Evolutionary conservation across 2,329 filamentous ascomycete species (phyloP), one percentile per base, ranked within the genome.

Genomic region (Ophiocordyceps polyrhachis-furcata): DNA sequence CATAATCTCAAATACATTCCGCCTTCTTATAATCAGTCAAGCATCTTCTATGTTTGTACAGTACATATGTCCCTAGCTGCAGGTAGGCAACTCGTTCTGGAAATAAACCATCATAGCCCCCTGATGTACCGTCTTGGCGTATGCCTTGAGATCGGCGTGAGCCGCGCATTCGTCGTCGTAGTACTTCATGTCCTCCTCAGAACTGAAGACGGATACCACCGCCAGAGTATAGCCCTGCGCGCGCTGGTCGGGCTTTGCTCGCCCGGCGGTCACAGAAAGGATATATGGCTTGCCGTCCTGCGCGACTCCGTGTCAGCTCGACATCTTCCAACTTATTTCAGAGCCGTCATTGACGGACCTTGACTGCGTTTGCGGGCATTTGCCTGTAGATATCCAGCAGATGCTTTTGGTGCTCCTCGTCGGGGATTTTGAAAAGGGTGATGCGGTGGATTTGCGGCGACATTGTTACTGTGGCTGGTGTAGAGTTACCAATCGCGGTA

Each of bases 221-320:
- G 69, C 65, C 37, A 81, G 46, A 2, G 70, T 79, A 58, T 66
- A 79, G 4, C 76, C 76, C 50, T 77, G 68, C 46, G 63, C 69
- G 4, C 76, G 69, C 4, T 69, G 63, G 48, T 79, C 74, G 2
- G 66, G 58, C 46, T 71, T 60, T 0, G 72, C 65, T 5, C 60
- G 55, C 4, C 67, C 68, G 1, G 69, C 74, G 60, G 62, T 45
- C 0, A 70, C 65, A 3, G 65, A 62, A 35, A 69, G 50, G 42
- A 81, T 76, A 53, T 81, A 81, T 1, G 71, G 71, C 49, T 77
- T 71, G 41, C 73, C 74, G 46, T 78, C 67, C 76, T 79, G 5
- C 15, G 5, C 20, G 11, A 13, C 31, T 8, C 19, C 7, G 35
- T 38, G 35, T 38, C 35, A 38, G 35, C 35, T 38, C 7, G 5